phyloP scores from a whole-genome alignment of 305 asterid genomes.

The Fraxinus xanthoxyloides region DNA sequence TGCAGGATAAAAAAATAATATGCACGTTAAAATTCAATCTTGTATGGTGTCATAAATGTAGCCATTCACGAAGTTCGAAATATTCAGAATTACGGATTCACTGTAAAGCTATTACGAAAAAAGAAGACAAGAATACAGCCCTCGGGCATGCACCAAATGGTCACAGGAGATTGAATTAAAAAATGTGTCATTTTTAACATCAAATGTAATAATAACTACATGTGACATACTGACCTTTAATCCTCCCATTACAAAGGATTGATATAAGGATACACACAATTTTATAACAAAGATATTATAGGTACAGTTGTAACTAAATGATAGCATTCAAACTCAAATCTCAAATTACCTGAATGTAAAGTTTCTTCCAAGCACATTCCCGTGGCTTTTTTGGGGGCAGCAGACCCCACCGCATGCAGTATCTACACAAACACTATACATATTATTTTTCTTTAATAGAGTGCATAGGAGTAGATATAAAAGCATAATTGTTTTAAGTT shows the following conservation, averaged over 20 bases:
- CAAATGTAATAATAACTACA: background rate
- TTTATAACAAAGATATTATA: background rate
- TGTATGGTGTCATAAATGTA: background rate
- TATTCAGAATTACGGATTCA: background rate
- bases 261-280: background rate
- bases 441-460: background rate
- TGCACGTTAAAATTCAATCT: background rate
- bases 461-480: background rate
- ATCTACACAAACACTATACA: slow-evolving; percentile 40
- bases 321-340: slow-evolving; percentile 8
- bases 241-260: background rate
- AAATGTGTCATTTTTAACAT: background rate
- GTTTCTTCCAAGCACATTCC: slow-evolving; percentile 95
- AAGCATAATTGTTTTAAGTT: background rate
- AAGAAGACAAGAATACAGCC: background rate
- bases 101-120: background rate
- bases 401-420: slow-evolving; percentile 92
- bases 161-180: slow-evolving; percentile 1
- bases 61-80: background rate
- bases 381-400: slow-evolving; percentile 71
- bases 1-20: slow-evolving; percentile 24
- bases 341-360: slow-evolving; percentile 70
- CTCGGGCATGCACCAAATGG: background rate
- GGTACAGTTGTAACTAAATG: background rate
- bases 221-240: background rate